Base-by-base conservation (phyloP, 2,329 filamentous ascomycete species). In the Pseudomassariella vexata region DNA sequence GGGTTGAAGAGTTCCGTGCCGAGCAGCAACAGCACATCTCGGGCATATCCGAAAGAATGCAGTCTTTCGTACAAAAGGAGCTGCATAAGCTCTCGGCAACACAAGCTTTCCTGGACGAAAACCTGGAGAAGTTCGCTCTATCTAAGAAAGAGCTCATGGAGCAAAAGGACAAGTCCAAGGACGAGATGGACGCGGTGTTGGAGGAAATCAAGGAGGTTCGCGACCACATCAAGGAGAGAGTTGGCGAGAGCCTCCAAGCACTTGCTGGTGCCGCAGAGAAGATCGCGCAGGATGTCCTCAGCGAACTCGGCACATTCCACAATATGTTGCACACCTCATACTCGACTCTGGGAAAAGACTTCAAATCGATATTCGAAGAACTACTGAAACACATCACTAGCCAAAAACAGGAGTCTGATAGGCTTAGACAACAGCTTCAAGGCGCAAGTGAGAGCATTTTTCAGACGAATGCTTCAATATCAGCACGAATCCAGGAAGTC, bases 141-240 rank as follows among this genome's bases (percentile, higher is more conserved):
- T 85, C 83, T 0, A 79, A 82, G 54, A 65, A 68, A 30, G 75
- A 83, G 44, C 71, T 94, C 11, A 70, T 83, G 17, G 66, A 74
- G 24, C 79, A 84, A 48, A 83, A 79, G 35, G 66, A 72, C 16
- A 67, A 71, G 40, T 82, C 87, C 3, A 85, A 83, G 48, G 79
- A 89, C 28, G 83, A 89, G 35, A 88, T 95, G 85, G 89, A 95
- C 47, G 68, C 76, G n/a, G 82, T 95, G 2, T 69, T 98, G 8
- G 85, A 92, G 48, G 90, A 94, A 53, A 95, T 96, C 55, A 89
- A 89, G 53, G 78, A 76, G n/a, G 70, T 96, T 16, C 78, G 90
- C 15, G 85, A 95, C 54, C 81, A 85, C 32, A 86, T 96, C 31
- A 95, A 95, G 65, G 68, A 75, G 29, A 82, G 83, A 40, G 85